Base-by-base conservation (phyloP, 2,329 filamentous ascomycete genomes). In the Fusarium keratoplasticum region DNA sequence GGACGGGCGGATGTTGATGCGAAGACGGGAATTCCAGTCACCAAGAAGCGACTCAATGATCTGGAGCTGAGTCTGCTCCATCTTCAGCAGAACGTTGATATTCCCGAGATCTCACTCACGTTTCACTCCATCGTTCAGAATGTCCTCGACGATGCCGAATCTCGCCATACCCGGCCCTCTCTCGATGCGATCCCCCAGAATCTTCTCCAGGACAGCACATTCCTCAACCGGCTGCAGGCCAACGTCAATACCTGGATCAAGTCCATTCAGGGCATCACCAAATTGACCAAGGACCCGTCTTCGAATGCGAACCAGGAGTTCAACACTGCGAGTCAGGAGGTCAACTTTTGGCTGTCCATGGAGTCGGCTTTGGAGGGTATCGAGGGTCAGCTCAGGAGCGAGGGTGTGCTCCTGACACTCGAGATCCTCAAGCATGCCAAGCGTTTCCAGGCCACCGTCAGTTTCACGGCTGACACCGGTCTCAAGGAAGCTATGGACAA, bases 291-390 rank as follows among this genome's bases (percentile, higher is more conserved):
- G 79, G 96, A 99, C 78, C 91, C 94, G 1, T 86, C 87, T 6
- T 89, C 86, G 81, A 92, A 82, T 88, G 89, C 74, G 88, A 83
- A 82, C 64, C 84, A 86, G 71, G 84, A 86, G 66, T 86, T 86
- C 68, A 86, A 84, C 76, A 97, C 95, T 25, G 96, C 96, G 35
- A 96, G 94, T 66, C 96, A 98, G 82, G 96, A 99, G 83, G 98
- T 99, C 83, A 98, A 98, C 83, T 99, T 99, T 81, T 99, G 96
- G 96, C 84, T 99, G 60, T 97, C 95, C 2, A 98, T 99, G 94
- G 97, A 99, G 83, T 93, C 93, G 18, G 94, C 95, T 6, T 84
- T 99, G 73, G 95, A 98, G 81, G 93, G 93, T 31, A 98, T 99
- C 69, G 96, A 98, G 82, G 90, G 89, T 44, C 96, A 98, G 82